A percentile compares a stretch with the other conserved stretches of the same genome.
Evolutionary conservation across 2,329 filamentous ascomycete genomes (phyloP).

Genomic region (Ascomycota sp.): DNA sequence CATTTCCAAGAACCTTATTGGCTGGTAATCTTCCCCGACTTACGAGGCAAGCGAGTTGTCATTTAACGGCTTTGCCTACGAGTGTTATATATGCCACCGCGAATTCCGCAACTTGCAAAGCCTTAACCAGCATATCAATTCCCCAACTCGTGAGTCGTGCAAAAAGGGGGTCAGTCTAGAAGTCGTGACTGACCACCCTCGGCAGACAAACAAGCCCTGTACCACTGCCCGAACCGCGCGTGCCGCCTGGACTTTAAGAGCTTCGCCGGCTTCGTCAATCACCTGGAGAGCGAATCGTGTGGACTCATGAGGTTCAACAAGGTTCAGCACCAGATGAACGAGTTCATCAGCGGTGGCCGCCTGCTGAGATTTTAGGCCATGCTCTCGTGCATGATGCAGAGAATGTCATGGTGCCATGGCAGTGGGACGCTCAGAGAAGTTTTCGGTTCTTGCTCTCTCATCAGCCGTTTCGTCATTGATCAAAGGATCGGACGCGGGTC

Average conservation of each 20-base stretch:
- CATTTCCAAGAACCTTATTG: constrained; percentile 29
- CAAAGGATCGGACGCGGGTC: no score
- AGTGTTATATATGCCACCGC: constrained; percentile 21
- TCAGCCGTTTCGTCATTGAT: no score
- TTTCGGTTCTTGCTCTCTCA: no score
- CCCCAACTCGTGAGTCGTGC: constrained; percentile 21
- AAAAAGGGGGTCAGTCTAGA: background rate
- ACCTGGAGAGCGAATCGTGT: constrained; percentile 23
- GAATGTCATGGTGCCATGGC: no score
- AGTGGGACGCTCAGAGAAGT: no score
- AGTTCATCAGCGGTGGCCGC: background rate
- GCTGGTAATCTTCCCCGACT: constrained; percentile 14
- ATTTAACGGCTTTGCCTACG: constrained; percentile 18
- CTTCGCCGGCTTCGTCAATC: constrained; percentile 18
- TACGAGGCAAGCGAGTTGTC: constrained; percentile 17
- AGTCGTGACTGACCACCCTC: background rate
- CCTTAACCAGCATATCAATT: constrained; percentile 32
- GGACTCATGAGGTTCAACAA: constrained; percentile 14
- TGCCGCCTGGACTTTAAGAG: constrained; percentile 18
- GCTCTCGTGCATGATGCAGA: no score
- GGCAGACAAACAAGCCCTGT: constrained; percentile 13
- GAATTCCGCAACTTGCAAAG: constrained; percentile 12
- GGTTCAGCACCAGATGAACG: background rate
- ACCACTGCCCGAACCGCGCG: constrained; percentile 17
- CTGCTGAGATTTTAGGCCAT: no score